Base-by-base conservation (phyloP, 257 asterid species). In the Primulina eburnea region DNA sequence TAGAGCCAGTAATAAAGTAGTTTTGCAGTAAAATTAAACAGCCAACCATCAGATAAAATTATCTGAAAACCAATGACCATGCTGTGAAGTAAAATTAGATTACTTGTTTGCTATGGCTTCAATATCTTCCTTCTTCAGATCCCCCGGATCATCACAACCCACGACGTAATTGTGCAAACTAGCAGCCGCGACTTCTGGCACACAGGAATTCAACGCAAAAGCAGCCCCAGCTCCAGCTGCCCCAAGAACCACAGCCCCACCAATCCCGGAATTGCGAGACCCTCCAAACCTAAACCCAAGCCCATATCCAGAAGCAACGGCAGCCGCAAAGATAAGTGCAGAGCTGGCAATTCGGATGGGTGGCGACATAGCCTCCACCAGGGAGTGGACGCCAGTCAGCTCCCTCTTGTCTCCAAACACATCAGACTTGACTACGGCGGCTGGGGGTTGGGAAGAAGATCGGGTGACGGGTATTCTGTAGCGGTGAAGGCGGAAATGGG, bases 151-250 rank as follows among this genome's bases (percentile, higher is more conserved):
- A 69, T 83, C 93, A 61, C 86, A 84, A 14, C 67, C 97, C 63
- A 83, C 95, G 8, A 86, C 93, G 71, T 91, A 94, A 74, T 94
- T 94, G 70, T 82, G 94, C 95, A 94, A 85, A 76, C 70, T 86
- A 7, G 83, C 84, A 8, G 97, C 96, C 8, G 99, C 99, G 16
- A 91, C 96, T 58, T 86, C 92, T 32, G 97, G 99, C 64, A 83
- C 95, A 35, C 90, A 86, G 21, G 97, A 80, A 81, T 86, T 88
- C 85, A 94, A 43, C 9, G 96, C 96, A 47, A 89, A 94, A 16
- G 89, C 97, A 10, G 87, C 91, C 6, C 96, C 97, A 8, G 91
- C 96, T 16, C 96, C 96, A 47, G 91, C 96, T 40, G 84, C 96
- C 1, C 99, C 99, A 17, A 84, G 73, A 60, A 77, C 95, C 62